Base-by-base conservation (phyloP, 2,329 filamentous ascomycete genomes). In the Talaromyces sp. region DNA sequence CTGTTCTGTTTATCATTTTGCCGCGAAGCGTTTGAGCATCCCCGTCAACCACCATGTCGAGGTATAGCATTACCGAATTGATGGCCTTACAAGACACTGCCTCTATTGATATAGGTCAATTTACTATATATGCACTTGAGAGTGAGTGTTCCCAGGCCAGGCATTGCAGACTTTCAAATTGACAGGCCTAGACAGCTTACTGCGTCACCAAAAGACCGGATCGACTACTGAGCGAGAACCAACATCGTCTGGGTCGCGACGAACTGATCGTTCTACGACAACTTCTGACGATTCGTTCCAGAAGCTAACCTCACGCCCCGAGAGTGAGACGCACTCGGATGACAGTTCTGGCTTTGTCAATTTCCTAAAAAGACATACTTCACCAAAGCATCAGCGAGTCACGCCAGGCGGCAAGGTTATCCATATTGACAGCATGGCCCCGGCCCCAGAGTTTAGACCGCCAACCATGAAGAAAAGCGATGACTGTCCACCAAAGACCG, bases 371-470 rank as follows among this genome's bases (percentile, higher is more conserved):
- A 70, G 77, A 53, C 77, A 79, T 59, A 70, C 75, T 7, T 79
- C 78, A 36, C 77, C 77, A n/a, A 77, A 72, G 35, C 74, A 78
- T 59, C 74, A 79, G 53, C 74, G 77, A 53, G 78, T 80, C 51
- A 79, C 77, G 39, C 76, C 78, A 58, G 77, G 77, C 21, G 78
- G 78, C 8, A 72, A 72, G 40, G 78, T 80, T 28, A 76, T 80
- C 36, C 76, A 77, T n/a, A 77, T 78, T 72, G 68, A 70, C 36
- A 67, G 70, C 33, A 63, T 65, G 19, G 33, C 59, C 10, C 66
- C 72, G 22, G 70, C 69, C 56, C 74, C 76, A 5, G 67, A 73
- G 59, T 72, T 73, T 60, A 68, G 69, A 41, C 62, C 73, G 37
- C 63, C 64, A 8, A 60, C 61, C 21, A 63, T 52, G 28, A 65